Conservation (phyloP, 78 protist genomes). For the Speleostelium caveatum region DNA sequence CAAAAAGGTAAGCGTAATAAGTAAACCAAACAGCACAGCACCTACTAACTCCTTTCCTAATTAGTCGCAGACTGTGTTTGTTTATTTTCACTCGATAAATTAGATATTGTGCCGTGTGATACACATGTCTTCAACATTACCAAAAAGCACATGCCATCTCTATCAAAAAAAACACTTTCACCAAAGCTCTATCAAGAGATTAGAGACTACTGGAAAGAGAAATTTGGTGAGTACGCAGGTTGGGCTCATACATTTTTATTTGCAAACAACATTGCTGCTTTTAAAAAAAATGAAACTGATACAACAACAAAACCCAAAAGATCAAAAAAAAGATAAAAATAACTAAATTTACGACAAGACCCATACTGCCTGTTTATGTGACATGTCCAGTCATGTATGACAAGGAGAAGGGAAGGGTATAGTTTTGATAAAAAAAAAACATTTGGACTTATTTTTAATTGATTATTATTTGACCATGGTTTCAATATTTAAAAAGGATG, state of each 20-base stretch:
- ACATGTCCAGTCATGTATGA: no score
- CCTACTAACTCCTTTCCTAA: neutral
- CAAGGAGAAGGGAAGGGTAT: no score
- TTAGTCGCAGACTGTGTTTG: slow-evolving; percentile 95
- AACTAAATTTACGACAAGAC: no score
- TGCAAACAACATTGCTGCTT: slow-evolving; percentile 70
- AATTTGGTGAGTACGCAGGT: slow-evolving; percentile 59
- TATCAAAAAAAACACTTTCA: slow-evolving; percentile 42
- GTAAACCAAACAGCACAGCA: slow-evolving; percentile 11
- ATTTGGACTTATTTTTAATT: no score
- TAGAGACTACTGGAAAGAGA: slow-evolving; percentile 26
- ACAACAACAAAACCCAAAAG: neutral
- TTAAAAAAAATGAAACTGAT: slow-evolving; percentile 21
- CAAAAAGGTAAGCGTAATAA: slow-evolving; percentile 23
- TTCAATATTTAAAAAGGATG: no score
- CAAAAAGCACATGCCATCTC: slow-evolving; percentile 53
- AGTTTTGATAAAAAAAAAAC: no score
- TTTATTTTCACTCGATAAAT: slow-evolving; percentile 84
- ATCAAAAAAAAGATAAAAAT: neutral
- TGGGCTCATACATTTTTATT: slow-evolving; percentile 80
- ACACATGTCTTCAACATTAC: slow-evolving; percentile 88
- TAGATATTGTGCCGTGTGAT: slow-evolving; percentile 86
- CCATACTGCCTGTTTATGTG: no score
- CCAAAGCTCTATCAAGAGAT: slow-evolving; percentile 48
- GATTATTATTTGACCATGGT: no score